Evolutionary conservation across 202 grass and related monocot genomes (phyloP).

Genomic region (Cymbopogon flexuosus): DNA sequence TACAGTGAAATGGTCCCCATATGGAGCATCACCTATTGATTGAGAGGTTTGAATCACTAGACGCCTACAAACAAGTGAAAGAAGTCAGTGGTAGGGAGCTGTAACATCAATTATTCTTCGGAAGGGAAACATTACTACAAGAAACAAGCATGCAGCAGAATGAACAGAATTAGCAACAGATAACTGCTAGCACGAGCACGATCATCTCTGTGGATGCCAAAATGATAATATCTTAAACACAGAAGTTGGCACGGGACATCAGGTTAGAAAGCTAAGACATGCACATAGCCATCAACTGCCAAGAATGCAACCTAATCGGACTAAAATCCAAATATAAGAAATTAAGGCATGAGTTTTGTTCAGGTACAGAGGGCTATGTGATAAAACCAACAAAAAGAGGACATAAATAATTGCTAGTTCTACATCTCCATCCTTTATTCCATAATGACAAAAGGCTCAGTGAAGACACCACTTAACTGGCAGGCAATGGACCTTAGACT

Average conservation of each 20-base stretch:
- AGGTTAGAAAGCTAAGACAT: constrained; percentile 2
- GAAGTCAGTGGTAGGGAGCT: constrained; percentile 10
- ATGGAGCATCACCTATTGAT: constrained; percentile 71
- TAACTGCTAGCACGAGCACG: background rate
- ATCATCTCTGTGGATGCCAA: background rate
- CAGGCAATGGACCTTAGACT: background rate
- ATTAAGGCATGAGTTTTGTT: background rate
- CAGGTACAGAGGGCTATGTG: background rate
- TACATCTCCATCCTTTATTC: constrained; percentile 27
- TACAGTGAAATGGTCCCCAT: constrained; percentile 83
- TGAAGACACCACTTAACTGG: background rate
- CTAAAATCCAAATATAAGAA: constrained; percentile 18
- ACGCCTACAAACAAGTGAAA: constrained; percentile 43
- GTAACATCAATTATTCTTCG: constrained; percentile 3
- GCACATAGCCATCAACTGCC: background rate
- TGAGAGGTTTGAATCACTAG: constrained; percentile 82
- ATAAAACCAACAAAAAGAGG: constrained; percentile 19
- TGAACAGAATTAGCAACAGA: constrained; percentile 3
- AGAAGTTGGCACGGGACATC: background rate
- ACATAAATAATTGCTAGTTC: constrained; percentile 17
- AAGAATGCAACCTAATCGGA: background rate
- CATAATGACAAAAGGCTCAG: constrained; percentile 2
- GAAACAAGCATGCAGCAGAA: background rate
- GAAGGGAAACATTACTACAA: constrained; percentile 13
- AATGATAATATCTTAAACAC: background rate